phyloP scores from a whole-genome alignment of 805 yeast species.

The Candida silvicultrix region DNA sequence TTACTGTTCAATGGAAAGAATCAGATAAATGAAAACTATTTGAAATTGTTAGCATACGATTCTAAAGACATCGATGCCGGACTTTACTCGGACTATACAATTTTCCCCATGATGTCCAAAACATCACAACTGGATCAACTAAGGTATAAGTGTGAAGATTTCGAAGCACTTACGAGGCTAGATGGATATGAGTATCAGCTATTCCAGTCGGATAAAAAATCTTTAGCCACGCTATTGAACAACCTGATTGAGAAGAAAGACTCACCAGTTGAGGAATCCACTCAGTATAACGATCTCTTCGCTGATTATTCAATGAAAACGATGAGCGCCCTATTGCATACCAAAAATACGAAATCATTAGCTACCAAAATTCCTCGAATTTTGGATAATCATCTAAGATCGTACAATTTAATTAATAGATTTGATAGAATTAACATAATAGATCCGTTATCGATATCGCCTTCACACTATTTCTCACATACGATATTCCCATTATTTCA shows the following conservation, averaged over 20 bases:
- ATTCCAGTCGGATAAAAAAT: slow-evolving; percentile 4
- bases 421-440: slow-evolving; percentile 9
- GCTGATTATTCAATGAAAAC: slow-evolving; percentile 13
- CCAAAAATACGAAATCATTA: slow-evolving; percentile 9
- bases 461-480: slow-evolving; percentile 12
- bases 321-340: slow-evolving; percentile 9
- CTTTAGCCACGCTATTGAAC: slow-evolving; percentile 5
- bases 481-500: slow-evolving; percentile 6
- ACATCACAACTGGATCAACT: not conserved
- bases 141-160: not conserved
- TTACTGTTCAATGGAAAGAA: slow-evolving; percentile 6
- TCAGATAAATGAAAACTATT: slow-evolving; percentile 13
- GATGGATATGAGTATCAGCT: slow-evolving; percentile 11
- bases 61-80: slow-evolving; percentile 2
- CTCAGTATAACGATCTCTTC: slow-evolving; percentile 6
- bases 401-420: slow-evolving; percentile 4
- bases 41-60: slow-evolving; percentile 16
- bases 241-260: slow-evolving; percentile 7
- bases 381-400: slow-evolving; percentile 8
- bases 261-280: slow-evolving; percentile 7
- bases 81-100: slow-evolving; percentile 2
- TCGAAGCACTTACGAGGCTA: not conserved
- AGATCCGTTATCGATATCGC: slow-evolving; percentile 12
- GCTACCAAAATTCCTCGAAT: slow-evolving; percentile 8
- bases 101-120: slow-evolving; percentile 1